Evolutionary conservation across 2,329 filamentous ascomycete genomes (phyloP).

Genomic region (Colletotrichum shisoi): DNA sequence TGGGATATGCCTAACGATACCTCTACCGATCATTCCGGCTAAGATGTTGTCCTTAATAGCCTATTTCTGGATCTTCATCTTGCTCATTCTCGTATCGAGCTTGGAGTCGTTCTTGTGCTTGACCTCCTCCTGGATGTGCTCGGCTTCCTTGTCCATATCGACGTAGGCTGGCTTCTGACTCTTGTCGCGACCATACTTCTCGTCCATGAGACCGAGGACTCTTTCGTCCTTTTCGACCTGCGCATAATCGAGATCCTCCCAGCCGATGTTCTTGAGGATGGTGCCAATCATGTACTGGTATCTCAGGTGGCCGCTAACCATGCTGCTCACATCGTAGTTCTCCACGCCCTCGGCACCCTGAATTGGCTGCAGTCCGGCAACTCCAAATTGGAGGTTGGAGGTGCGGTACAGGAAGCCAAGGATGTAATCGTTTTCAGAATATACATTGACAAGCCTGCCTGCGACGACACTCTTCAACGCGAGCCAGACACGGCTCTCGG

Average conservation of each 20-base stretch:
- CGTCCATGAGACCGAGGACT: constrained; percentile 45
- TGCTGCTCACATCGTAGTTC: constrained; percentile 71
- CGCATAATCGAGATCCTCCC: constrained; percentile 68
- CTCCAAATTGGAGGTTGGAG: constrained; percentile 80
- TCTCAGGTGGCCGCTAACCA: constrained; percentile 73
- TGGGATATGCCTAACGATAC: constrained; percentile 25
- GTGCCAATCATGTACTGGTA: constrained; percentile 73
- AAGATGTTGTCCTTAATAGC: constrained; percentile 36
- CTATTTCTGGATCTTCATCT: constrained; percentile 41
- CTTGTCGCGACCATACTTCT: constrained; percentile 52
- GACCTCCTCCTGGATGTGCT: constrained; percentile 40
- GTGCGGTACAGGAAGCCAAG: constrained; percentile 88
- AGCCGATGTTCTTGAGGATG: constrained; percentile 71
- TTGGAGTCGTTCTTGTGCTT: constrained; percentile 42
- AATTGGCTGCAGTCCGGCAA: constrained; percentile 82
- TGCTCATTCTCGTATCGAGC: constrained; percentile 44
- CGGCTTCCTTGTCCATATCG: constrained; percentile 38
- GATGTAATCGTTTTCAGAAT: constrained; percentile 85
- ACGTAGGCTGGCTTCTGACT: constrained; percentile 30
- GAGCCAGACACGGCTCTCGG: constrained; percentile 76
- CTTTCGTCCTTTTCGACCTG: constrained; percentile 48
- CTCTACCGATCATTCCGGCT: constrained; percentile 33
- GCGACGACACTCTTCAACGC: constrained; percentile 79
- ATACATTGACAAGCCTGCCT: constrained; percentile 89
- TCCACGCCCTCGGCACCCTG: constrained; percentile 71